Evolutionary conservation across 1,284 basidiomycete species (phyloP).

Genomic region (Tetrapyrgos nigripes): DNA sequence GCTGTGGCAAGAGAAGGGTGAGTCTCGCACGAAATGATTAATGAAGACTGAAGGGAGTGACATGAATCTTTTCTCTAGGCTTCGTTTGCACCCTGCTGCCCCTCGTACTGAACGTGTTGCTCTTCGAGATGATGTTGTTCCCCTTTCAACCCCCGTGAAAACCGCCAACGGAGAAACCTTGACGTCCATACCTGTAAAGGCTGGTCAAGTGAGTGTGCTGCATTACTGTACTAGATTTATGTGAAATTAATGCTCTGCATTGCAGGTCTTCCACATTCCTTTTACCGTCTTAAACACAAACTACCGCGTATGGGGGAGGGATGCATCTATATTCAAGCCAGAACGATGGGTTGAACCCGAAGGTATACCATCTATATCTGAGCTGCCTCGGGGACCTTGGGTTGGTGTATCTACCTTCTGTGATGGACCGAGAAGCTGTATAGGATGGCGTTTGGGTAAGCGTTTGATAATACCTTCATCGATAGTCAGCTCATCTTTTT

Average conservation of each 20-base stretch:
- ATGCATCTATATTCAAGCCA: constrained; percentile 49
- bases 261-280: constrained; percentile 38
- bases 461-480: constrained; percentile 10
- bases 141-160: constrained; percentile 44
- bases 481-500: neutral
- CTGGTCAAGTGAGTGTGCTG: constrained; percentile 37
- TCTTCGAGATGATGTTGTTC: constrained; percentile 48
- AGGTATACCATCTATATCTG: constrained; percentile 32
- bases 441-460: constrained; percentile 42
- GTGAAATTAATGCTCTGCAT: constrained; percentile 5
- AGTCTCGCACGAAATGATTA: too few species aligned
- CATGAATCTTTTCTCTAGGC: constrained; percentile 31
- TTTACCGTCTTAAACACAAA: constrained; percentile 42
- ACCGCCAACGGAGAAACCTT: constrained; percentile 37
- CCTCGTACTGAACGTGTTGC: constrained; percentile 45
- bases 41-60: neutral
- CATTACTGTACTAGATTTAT: constrained; percentile 4
- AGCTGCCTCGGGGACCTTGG: constrained; percentile 38
- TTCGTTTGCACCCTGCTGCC: constrained; percentile 47
- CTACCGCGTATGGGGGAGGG: constrained; percentile 46
- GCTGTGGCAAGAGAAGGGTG: constrained; percentile 34
- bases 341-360: constrained; percentile 41
- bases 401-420: constrained; percentile 41
- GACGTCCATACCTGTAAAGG: constrained; percentile 36
- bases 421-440: constrained; percentile 48